These are phyloP conservation scores for Phytopythium chamaehyphon DNA, from an alignment of 352 stramenopile species.

Conservation along the genomic window DNA sequence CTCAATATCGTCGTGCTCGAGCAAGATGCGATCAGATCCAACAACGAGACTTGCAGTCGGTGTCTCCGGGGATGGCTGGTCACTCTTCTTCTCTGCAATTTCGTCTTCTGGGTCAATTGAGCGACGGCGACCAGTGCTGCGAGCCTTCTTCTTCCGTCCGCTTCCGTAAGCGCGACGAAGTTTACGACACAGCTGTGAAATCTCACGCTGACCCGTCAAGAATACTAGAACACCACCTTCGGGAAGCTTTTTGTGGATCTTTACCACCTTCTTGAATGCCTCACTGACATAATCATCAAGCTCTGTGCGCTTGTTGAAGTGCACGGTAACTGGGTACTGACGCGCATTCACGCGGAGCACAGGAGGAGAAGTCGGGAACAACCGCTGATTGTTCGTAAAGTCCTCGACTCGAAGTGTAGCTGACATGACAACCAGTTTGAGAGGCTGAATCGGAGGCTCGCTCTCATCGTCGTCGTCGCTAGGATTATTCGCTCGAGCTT, in stretches of 20 bases:
- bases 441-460: conserved; percentile 47
- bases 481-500: conserved; percentile 47
- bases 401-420: conserved; percentile 97
- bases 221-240: conserved; percentile 97
- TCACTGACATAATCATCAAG: conserved; percentile 96
- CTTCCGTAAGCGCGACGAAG: conserved; percentile 49
- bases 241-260: conserved; percentile 98
- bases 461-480: conserved; percentile 18
- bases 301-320: conserved; percentile 98
- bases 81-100: not conserved
- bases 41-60: conserved; percentile 4
- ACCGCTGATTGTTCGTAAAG: conserved; percentile 92
- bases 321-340: conserved; percentile 96
- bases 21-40: conserved; percentile 45
- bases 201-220: conserved; percentile 96
- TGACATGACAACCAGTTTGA: conserved; percentile 96
- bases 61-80: not conserved
- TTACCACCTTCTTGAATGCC: conserved; percentile 94
- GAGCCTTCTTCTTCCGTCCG: conserved; percentile 34
- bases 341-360: conserved; percentile 94
- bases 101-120: conserved; percentile 11
- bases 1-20: conserved; percentile 81
- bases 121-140: conserved; percentile 14
- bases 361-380: conserved; percentile 91
- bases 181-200: conserved; percentile 86